These are phyloP conservation scores for Penstemon davidsonii DNA, from an alignment of 257 asterid species.

Conservation along the genomic window DNA sequence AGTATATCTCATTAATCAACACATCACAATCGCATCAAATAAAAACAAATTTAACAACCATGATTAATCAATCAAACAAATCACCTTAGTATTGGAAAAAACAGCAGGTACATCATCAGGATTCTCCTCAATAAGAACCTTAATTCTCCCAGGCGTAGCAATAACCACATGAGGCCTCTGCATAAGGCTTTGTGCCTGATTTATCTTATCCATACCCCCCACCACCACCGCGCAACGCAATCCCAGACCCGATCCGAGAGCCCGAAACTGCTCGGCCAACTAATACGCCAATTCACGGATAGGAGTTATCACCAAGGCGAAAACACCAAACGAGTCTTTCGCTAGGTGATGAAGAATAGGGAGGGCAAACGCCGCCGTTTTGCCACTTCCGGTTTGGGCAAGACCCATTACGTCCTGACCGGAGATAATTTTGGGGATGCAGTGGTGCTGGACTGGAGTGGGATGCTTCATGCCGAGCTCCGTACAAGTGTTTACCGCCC, in stretches of 20 bases:
- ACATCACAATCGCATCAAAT: not conserved
- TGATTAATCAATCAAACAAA: slow-evolving; percentile 5
- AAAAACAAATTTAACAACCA: too few relatives aligned
- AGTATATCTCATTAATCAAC: not conserved
- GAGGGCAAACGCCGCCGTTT: slow-evolving; percentile 91
- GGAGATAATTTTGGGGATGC: slow-evolving; percentile 79
- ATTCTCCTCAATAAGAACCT: slow-evolving; percentile 74
- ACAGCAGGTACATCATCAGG: slow-evolving; percentile 76
- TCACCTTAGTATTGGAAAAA: slow-evolving; percentile 78
- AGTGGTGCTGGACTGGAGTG: slow-evolving; percentile 86
- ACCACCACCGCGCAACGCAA: slow-evolving; percentile 72
- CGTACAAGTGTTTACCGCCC: slow-evolving; percentile 79
- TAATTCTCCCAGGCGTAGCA: slow-evolving; percentile 95
- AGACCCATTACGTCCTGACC: slow-evolving; percentile 89
- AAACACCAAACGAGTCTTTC: slow-evolving; percentile 79
- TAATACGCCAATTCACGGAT: slow-evolving; percentile 89
- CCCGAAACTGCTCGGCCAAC: slow-evolving; percentile 91
- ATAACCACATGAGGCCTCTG: slow-evolving; percentile 87
- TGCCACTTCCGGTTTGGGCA: slow-evolving; percentile 95
- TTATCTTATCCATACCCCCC: slow-evolving; percentile 93
- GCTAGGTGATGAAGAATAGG: slow-evolving; percentile 83
- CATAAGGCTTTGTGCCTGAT: slow-evolving; percentile 66
- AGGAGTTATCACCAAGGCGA: slow-evolving; percentile 85
- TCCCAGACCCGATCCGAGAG: slow-evolving; percentile 75
- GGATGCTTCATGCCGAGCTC: slow-evolving; percentile 90